These are phyloP conservation scores for Saururus chinensis DNA, from an alignment of 164 flowering plant genomes.

Conservation along the genomic window DNA sequence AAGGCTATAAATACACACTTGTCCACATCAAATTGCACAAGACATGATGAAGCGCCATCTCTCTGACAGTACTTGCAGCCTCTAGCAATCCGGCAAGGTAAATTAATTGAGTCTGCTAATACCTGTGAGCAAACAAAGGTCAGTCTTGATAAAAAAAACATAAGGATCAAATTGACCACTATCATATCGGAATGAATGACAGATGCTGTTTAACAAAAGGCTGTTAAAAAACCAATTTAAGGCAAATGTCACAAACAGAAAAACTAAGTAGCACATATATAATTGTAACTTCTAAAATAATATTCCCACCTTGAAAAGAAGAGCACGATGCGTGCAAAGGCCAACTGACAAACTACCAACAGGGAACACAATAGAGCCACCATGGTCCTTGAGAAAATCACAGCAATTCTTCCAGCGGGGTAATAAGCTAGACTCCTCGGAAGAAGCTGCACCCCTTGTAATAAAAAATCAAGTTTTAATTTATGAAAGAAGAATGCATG, in stretches of 20 bases:
- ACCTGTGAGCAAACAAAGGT: constrained; percentile 34
- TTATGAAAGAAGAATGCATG: constrained; percentile 9
- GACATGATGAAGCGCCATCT: constrained; percentile 83
- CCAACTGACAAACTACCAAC: constrained; percentile 82
- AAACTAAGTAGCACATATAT: no score
- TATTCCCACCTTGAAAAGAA: constrained; percentile 72
- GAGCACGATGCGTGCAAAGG: constrained; percentile 82
- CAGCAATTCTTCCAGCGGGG: constrained; percentile 59
- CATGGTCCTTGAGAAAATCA: constrained; percentile 60
- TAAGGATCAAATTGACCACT: no score
- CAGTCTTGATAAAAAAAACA: not conserved
- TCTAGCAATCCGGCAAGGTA: constrained; percentile 91
- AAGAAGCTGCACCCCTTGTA: constrained; percentile 65
- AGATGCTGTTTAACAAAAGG: no score
- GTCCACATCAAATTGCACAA: constrained; percentile 74
- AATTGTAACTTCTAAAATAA: not conserved
- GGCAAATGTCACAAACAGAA: no score
- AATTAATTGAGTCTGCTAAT: constrained; percentile 74
- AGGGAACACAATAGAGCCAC: constrained; percentile 80
- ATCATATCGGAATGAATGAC: no score
- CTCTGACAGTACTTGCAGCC: constrained; percentile 85
- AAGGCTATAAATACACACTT: constrained; percentile 28
- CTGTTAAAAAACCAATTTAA: no score
- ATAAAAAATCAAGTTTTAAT: constrained; percentile 17
- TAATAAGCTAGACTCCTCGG: constrained; percentile 51